A percentile compares a stretch with the other conserved stretches of the same genome.
phyloP scores from a whole-genome alignment of 805 yeast species.

The Nakazawaea peltata region DNA sequence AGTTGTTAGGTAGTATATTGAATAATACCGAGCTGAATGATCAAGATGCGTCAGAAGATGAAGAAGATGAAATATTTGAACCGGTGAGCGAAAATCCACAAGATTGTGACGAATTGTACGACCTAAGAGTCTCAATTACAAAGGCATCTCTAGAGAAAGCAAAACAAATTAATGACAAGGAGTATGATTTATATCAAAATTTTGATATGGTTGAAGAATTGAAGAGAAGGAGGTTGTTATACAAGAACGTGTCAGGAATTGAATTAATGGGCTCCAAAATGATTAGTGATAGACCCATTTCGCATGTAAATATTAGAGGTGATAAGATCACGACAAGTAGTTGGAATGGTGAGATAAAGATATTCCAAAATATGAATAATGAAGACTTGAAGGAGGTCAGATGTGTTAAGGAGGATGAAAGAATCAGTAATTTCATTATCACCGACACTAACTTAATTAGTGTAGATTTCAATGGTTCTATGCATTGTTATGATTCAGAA shows the following conservation, averaged over 20 bases:
- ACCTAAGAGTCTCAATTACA: slow-evolving; percentile 46
- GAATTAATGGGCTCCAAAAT: slow-evolving; percentile 62
- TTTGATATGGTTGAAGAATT: slow-evolving; percentile 35
- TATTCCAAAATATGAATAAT: slow-evolving; percentile 29
- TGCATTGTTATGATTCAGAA: slow-evolving; percentile 24
- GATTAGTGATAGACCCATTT: slow-evolving; percentile 61
- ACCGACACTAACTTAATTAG: slow-evolving; percentile 11
- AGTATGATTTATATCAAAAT: slow-evolving; percentile 19
- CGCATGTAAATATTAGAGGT: slow-evolving; percentile 40
- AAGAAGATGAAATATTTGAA: slow-evolving; percentile 26
- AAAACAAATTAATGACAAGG: slow-evolving; percentile 27
- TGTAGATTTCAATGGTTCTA: slow-evolving; percentile 24
- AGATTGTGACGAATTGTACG: slow-evolving; percentile 50
- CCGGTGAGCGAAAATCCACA: slow-evolving; percentile 45
- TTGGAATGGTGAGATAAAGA: slow-evolving; percentile 70
- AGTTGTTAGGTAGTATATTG: slow-evolving; percentile 12
- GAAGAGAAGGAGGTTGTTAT: slow-evolving; percentile 35
- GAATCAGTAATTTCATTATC: slow-evolving; percentile 61
- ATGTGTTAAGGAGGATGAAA: slow-evolving; percentile 39
- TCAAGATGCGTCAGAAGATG: slow-evolving; percentile 14
- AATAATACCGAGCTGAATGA: slow-evolving; percentile 5
- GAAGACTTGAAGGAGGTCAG: slow-evolving; percentile 24
- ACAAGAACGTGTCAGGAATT: slow-evolving; percentile 22
- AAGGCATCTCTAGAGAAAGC: slow-evolving; percentile 42
- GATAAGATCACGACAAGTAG: slow-evolving; percentile 56